phyloP scores from a whole-genome alignment of 2,329 filamentous ascomycete species.

The Claviceps cyperi region DNA sequence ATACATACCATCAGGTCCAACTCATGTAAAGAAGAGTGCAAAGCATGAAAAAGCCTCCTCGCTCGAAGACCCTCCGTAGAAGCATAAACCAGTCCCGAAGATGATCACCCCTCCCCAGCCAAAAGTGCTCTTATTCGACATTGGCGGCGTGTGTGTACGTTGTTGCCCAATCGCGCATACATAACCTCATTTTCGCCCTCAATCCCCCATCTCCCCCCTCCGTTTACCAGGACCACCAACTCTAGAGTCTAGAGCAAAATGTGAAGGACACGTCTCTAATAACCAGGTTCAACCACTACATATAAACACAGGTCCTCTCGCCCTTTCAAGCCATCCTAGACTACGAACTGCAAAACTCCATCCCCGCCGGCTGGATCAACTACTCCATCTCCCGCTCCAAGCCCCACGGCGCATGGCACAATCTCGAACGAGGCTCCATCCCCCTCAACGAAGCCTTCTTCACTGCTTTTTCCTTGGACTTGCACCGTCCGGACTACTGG shows the following conservation, averaged over 20 bases:
- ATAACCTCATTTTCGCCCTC: not conserved
- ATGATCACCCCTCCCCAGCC: slow-evolving; percentile 38
- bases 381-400: slow-evolving; percentile 68
- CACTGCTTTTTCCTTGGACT: slow-evolving; percentile 56
- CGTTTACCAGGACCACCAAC: too few species aligned
- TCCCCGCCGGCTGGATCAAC: slow-evolving; percentile 85
- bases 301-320: slow-evolving; percentile 51
- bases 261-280: not conserved
- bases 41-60: not conserved
- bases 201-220: too few species aligned
- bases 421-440: slow-evolving; percentile 72
- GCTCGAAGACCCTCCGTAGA: slow-evolving; percentile 3
- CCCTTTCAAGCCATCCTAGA: slow-evolving; percentile 88
- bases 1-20: too few species aligned
- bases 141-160: slow-evolving; percentile 92
- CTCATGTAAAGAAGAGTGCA: too few species aligned
- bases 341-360: slow-evolving; percentile 58
- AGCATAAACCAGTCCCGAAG: slow-evolving; percentile 10
- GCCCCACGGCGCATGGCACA: slow-evolving; percentile 75
- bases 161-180: not conserved
- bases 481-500: slow-evolving; percentile 57
- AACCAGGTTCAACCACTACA: not conserved
- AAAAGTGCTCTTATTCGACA: slow-evolving; percentile 79
- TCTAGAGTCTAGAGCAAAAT: not conserved
- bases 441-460: slow-evolving; percentile 64